Evolutionary conservation across 2,329 filamentous ascomycete species (phyloP).

Genomic region (Fusarium sp.): DNA sequence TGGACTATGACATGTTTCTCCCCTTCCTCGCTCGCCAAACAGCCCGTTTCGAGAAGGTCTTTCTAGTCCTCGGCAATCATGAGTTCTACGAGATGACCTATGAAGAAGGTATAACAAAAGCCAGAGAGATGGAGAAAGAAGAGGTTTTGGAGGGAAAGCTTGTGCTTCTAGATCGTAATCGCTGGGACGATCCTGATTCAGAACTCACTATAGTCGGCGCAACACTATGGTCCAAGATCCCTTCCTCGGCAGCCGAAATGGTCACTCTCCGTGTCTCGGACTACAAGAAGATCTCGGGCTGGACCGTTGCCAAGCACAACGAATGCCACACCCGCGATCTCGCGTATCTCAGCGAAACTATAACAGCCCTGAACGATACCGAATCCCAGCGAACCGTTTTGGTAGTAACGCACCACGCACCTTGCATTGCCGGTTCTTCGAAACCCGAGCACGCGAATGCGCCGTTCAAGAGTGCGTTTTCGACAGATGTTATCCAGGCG

Average conservation of each 20-base stretch:
- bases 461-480: constrained; percentile 63
- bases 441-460: constrained; percentile 60
- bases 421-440: constrained; percentile 61
- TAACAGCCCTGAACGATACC: constrained; percentile 43
- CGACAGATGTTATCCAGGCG: constrained; percentile 57
- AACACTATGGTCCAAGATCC: constrained; percentile 67
- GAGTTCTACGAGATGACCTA: constrained; percentile 63
- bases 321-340: constrained; percentile 59
- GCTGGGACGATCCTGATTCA: constrained; percentile 55
- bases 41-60: constrained; percentile 57
- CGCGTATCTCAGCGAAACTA: constrained; percentile 60
- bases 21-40: constrained; percentile 57
- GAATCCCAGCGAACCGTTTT: constrained; percentile 51
- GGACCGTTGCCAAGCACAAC: constrained; percentile 64
- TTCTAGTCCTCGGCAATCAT: constrained; percentile 65
- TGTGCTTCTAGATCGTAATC: constrained; percentile 57
- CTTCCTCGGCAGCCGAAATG: constrained; percentile 51
- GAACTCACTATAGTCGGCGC: constrained; percentile 66
- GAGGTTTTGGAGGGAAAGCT: constrained; percentile 53
- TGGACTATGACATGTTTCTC: constrained; percentile 59
- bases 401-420: constrained; percentile 69
- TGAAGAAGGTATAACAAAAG: constrained; percentile 52
- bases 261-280: constrained; percentile 63
- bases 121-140: constrained; percentile 54
- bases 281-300: constrained; percentile 64